A percentile compares a stretch with the other conserved stretches of the same genome.
These are phyloP conservation scores for Leishmania braziliensis DNA, from an alignment of 208 protist genomes.

Conservation along the genomic window DNA sequence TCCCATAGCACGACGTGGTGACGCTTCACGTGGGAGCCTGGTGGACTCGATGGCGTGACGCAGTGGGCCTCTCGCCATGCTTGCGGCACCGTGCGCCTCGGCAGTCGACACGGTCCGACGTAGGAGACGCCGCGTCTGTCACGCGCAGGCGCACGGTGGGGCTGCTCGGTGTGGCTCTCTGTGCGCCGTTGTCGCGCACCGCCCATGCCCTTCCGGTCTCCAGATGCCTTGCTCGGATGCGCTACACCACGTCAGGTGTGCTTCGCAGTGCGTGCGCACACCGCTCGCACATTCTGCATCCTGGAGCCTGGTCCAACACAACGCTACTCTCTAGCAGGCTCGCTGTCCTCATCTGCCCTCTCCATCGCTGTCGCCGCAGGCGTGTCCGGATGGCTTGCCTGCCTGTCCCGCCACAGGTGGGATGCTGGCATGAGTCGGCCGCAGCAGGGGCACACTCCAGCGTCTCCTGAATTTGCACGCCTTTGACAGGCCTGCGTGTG, in stretches of 20 bases:
- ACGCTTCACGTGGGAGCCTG: no score
- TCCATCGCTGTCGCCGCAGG: no score
- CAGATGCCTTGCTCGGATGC: background rate
- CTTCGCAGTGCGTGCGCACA: background rate
- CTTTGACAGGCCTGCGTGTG: background rate
- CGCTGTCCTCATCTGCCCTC: no score
- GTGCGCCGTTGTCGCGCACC: background rate
- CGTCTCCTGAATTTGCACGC: background rate
- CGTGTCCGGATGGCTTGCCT: background rate
- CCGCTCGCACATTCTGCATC: background rate
- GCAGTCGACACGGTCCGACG: no score
- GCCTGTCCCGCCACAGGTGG: background rate
- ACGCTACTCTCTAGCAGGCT: background rate
- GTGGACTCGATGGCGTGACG: no score
- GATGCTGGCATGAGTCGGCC: background rate
- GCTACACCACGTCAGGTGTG: background rate
- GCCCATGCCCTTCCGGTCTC: background rate
- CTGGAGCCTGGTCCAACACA: background rate
- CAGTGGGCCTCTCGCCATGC: no score
- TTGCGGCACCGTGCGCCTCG: no score
- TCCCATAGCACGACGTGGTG: no score
- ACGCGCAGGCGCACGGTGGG: no score
- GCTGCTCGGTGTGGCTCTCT: no score
- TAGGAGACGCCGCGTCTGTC: no score
- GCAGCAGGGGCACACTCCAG: background rate